Percentiles rank a stretch among this genome's conserved stretches.
Evolutionary conservation across 768 basidiomycete genomes (phyloP).

Genomic region (Porphyrellus cyaneotinctus): DNA sequence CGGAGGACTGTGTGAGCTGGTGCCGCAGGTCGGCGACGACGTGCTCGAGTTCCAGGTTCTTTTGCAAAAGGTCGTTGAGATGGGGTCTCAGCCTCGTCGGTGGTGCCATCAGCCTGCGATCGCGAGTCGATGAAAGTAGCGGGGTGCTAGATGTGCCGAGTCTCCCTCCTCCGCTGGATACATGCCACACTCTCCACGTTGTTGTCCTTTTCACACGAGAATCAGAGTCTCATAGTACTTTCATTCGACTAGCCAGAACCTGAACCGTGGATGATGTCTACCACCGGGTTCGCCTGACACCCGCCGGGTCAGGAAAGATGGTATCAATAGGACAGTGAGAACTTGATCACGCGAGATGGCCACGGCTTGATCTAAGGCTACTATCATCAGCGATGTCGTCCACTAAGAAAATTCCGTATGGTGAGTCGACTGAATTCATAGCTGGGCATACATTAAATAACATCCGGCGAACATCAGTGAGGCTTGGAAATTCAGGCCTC

Average conservation of each 20-base stretch:
- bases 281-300: too few relatives aligned
- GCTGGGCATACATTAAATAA: background rate
- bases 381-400: constrained; percentile 14
- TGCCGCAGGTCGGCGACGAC: constrained; percentile 26
- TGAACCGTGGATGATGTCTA: too few relatives aligned
- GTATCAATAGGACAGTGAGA: constrained; percentile 22
- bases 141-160: background rate
- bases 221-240: background rate
- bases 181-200: too few relatives aligned
- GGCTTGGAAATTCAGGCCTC: constrained; percentile 45
- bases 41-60: constrained; percentile 29
- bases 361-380: background rate
- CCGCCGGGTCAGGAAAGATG: constrained; percentile 5
- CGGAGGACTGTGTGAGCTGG: constrained; percentile 27
- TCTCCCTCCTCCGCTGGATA: background rate
- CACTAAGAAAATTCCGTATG: constrained; percentile 30
- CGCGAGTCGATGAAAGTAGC: background rate
- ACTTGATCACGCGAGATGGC: background rate
- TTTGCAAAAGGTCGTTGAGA: constrained; percentile 26
- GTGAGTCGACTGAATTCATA: constrained; percentile 17
- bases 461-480: constrained; percentile 24
- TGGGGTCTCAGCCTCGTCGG: constrained; percentile 25
- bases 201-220: constrained; percentile 19
- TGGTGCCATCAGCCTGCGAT: constrained; percentile 20
- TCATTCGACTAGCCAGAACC: background rate